Evolutionary conservation across 176 grass and related monocot species (phyloP).

Genomic region (Pontederia paniculata): DNA sequence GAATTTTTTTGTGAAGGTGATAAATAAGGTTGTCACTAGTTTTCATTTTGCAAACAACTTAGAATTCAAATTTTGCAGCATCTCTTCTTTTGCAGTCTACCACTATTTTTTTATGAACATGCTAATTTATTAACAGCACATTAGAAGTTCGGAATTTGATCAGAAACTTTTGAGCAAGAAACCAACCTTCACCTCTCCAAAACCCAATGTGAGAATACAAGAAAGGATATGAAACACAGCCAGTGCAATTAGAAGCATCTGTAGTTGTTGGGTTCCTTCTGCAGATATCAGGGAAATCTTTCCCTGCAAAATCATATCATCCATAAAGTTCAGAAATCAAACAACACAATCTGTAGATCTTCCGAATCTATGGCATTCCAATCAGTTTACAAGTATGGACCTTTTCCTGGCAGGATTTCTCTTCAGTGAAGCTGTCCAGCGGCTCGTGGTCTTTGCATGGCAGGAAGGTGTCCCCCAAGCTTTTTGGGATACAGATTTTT

Average conservation of each 20-base stretch:
- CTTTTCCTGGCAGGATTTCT: neutral
- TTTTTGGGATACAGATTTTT: slow-evolving; percentile 2
- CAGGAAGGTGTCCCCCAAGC: slow-evolving; percentile 1
- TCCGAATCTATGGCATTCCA: neutral
- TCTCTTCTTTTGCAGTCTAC: neutral
- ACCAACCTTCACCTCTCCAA: slow-evolving; percentile 4
- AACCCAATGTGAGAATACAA: neutral
- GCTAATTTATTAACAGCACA: neutral
- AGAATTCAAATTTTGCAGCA: neutral
- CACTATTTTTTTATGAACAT: neutral
- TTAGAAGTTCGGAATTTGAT: neutral
- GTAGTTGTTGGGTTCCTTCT: neutral
- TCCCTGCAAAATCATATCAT: neutral
- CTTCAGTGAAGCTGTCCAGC: neutral
- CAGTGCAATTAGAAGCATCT: neutral
- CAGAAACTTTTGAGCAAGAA: neutral
- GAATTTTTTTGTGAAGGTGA: neutral
- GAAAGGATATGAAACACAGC: slow-evolving; percentile 6
- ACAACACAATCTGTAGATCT: neutral
- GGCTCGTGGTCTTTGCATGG: neutral
- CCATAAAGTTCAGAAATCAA: neutral
- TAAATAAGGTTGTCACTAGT: neutral
- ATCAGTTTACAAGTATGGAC: neutral
- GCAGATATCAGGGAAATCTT: slow-evolving; percentile 1
- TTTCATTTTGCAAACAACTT: neutral